These are phyloP conservation scores for Saccharomycopsis malanga DNA, from an alignment of 805 yeast species.

Conservation along the genomic window DNA sequence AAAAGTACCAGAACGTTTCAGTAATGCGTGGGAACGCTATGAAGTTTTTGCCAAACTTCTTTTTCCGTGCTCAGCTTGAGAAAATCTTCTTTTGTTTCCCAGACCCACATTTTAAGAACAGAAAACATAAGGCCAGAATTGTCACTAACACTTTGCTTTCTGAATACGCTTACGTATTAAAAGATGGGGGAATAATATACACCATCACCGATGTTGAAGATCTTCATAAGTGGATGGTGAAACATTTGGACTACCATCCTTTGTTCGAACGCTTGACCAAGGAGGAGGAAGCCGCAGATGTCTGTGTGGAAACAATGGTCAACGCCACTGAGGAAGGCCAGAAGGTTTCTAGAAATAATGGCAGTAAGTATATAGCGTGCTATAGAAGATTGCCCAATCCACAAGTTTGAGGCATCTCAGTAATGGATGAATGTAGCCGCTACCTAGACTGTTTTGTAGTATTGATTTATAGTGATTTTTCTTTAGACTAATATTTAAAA, in stretches of 20 bases:
- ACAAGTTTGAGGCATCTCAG: too few relatives aligned
- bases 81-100: conserved; percentile 98
- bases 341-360: conserved; percentile 87
- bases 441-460: too few relatives aligned
- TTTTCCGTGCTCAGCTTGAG: conserved; percentile 69
- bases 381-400: conserved; percentile 67
- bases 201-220: conserved; percentile 96
- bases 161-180: conserved; percentile 87
- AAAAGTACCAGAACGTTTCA: conserved; percentile 70
- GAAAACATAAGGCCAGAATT: conserved; percentile 96
- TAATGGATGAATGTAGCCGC: too few relatives aligned
- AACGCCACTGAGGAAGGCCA: conserved; percentile 97
- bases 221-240: conserved; percentile 92
- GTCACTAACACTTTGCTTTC: conserved; percentile 81
- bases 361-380: conserved; percentile 84
- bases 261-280: conserved; percentile 71
- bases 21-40: conserved; percentile 94
- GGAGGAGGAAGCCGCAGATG: conserved; percentile 76
- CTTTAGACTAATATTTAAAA: too few relatives aligned
- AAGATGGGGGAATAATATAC: conserved; percentile 81
- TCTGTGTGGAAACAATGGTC: conserved; percentile 80
- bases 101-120: conserved; percentile 97
- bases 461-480: too few relatives aligned
- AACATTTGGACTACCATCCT: conserved; percentile 86
- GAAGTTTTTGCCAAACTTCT: conserved; percentile 95